Evolutionary conservation across 345 rosid species (phyloP).

Genomic region (Schrenkiella parvula): DNA sequence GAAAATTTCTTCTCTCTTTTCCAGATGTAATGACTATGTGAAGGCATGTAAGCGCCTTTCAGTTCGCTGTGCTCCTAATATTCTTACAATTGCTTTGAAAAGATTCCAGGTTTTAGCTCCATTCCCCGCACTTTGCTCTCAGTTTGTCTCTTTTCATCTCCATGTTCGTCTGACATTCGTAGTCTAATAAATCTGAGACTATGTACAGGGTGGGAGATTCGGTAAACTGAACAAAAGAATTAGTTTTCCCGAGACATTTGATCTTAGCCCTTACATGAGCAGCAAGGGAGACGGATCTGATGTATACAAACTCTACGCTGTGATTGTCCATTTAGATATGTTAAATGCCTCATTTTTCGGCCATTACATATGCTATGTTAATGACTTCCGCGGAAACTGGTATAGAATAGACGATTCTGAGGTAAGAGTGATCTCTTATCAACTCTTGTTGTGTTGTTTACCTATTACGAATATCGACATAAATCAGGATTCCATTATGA

Average conservation of each 20-base stretch:
- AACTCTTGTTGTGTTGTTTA: neutral
- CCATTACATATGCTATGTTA: slow-evolving; percentile 85
- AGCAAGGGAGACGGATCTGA: slow-evolving; percentile 61
- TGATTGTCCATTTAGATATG: slow-evolving; percentile 93
- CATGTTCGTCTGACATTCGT: neutral
- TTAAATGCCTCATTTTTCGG: slow-evolving; percentile 95
- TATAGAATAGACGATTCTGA: slow-evolving; percentile 77
- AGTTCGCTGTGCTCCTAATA: slow-evolving; percentile 68
- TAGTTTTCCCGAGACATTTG: slow-evolving; percentile 75
- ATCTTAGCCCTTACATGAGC: slow-evolving; percentile 88
- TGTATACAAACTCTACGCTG: slow-evolving; percentile 82
- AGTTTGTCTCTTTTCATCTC: neutral
- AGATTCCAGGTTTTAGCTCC: slow-evolving; percentile 70
- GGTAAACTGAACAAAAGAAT: slow-evolving; percentile 97
- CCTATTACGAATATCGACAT: neutral
- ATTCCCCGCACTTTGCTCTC: neutral
- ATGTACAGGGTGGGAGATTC: slow-evolving; percentile 83
- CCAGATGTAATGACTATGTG: slow-evolving; percentile 86
- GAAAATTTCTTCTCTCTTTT: neutral
- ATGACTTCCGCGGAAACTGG: slow-evolving; percentile 88
- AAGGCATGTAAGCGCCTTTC: slow-evolving; percentile 96
- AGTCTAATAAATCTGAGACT: slow-evolving; percentile 16
- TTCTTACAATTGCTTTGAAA: slow-evolving; percentile 91
- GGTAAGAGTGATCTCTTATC: slow-evolving; percentile 40
- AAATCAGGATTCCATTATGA: neutral